Percentiles rank a stretch among this genome's conserved stretches.
phyloP scores from a whole-genome alignment of 2,329 filamentous ascomycete species.

The Talaromyces sp. region DNA sequence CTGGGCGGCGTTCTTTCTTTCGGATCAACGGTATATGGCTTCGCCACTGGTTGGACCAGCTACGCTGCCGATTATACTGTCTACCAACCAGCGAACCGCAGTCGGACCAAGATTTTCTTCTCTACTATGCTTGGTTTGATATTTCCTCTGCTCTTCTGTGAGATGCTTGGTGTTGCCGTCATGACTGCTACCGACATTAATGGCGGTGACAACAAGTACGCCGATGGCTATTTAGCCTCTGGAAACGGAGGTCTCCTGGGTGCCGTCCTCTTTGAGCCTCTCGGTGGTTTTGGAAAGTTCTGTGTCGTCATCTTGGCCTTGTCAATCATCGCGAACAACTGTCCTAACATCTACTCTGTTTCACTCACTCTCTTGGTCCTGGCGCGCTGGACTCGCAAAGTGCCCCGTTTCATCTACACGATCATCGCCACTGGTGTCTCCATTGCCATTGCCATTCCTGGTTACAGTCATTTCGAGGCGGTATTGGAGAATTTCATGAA shows the following conservation, averaged over 20 bases:
- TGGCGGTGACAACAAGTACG: constrained; percentile 50
- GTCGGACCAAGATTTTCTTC: constrained; percentile 59
- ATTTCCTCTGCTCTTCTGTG: constrained; percentile 66
- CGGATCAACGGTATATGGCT: constrained; percentile 61
- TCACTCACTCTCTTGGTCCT: constrained; percentile 64
- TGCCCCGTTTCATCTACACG: constrained; percentile 66
- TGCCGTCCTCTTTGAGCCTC: constrained; percentile 53
- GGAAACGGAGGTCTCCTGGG: constrained; percentile 63
- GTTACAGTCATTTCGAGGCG: constrained; percentile 57
- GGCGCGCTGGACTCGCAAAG: constrained; percentile 51
- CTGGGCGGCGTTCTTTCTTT: constrained; percentile 61
- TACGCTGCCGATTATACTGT: constrained; percentile 76
- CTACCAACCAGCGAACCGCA: constrained; percentile 63
- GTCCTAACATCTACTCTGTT: constrained; percentile 67
- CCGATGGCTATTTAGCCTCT: constrained; percentile 50
- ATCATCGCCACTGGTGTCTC: constrained; percentile 58
- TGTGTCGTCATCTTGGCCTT: constrained; percentile 63
- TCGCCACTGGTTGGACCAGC: constrained; percentile 67
- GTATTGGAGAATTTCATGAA: constrained; percentile 68
- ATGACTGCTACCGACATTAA: constrained; percentile 59
- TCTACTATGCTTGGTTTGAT: constrained; percentile 66
- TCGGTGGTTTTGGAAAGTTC: constrained; percentile 67
- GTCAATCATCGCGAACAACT: constrained; percentile 66
- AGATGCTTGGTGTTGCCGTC: constrained; percentile 67
- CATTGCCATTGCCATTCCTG: constrained; percentile 65